A percentile compares a stretch with the other conserved stretches of the same genome.
These are phyloP conservation scores for Jatropha curcas DNA, from an alignment of 345 rosid genomes.

Conservation along the genomic window DNA sequence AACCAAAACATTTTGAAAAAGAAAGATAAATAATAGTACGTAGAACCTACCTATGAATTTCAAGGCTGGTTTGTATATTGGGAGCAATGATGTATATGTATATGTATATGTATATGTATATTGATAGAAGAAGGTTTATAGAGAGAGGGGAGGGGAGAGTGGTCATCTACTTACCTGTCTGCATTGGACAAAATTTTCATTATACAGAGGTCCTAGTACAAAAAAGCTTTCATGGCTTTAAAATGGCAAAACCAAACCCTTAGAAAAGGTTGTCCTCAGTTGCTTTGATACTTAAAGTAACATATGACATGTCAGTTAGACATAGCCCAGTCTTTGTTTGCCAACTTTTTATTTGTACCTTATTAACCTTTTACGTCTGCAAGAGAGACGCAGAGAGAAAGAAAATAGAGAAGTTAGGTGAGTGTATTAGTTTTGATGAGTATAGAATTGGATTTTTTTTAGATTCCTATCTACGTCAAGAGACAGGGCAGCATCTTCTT, in stretches of 20 bases:
- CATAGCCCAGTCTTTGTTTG: slow-evolving; percentile 11
- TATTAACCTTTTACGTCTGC: slow-evolving; percentile 22
- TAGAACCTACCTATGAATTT: too few relatives aligned
- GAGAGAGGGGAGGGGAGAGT: not conserved
- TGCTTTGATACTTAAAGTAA: slow-evolving; percentile 28
- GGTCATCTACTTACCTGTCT: not conserved
- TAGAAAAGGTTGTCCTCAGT: slow-evolving; percentile 24
- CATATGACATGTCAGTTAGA: slow-evolving; percentile 28
- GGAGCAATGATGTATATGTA: too few relatives aligned
- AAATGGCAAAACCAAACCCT: slow-evolving; percentile 37
- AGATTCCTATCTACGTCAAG: too few relatives aligned
- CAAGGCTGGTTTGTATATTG: too few relatives aligned
- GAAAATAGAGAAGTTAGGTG: not conserved
- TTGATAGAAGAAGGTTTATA: not conserved
- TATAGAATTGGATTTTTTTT: too few relatives aligned
- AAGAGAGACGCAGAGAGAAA: not conserved
- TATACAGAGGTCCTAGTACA: slow-evolving; percentile 12
- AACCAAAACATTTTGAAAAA: not conserved
- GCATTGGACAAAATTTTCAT: slow-evolving; percentile 6
- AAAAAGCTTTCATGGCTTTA: slow-evolving; percentile 24
- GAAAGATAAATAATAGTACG: not conserved
- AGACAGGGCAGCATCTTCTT: too few relatives aligned
- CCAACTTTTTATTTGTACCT: slow-evolving; percentile 22
- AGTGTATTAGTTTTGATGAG: not conserved
- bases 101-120: too few relatives aligned